A percentile compares a stretch with the other conserved stretches of the same genome.
Evolutionary conservation across 2,329 filamentous ascomycete species (phyloP).

Genomic region (Cyclaneusma minus): DNA sequence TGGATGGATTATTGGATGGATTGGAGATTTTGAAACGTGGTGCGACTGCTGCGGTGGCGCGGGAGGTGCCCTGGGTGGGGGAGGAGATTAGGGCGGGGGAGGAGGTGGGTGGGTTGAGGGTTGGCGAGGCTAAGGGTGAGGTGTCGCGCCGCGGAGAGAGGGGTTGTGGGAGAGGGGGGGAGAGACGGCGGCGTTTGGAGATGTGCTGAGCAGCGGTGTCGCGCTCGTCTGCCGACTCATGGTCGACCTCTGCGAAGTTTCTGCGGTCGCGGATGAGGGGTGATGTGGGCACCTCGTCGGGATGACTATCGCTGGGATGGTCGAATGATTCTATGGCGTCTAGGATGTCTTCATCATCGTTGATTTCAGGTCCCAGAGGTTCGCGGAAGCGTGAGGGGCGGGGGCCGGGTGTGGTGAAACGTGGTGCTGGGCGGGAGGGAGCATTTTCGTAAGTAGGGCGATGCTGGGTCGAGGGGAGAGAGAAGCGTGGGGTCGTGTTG

Average conservation of each 20-base stretch:
- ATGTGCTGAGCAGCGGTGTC: slow-evolving; percentile 9
- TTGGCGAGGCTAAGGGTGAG: too few species aligned
- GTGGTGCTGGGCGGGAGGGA: not conserved
- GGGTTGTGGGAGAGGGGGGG: too few species aligned
- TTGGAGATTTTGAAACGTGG: too few species aligned
- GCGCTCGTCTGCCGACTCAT: slow-evolving; percentile 10
- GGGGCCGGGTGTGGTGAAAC: not conserved
- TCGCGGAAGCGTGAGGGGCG: not conserved
- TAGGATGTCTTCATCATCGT: slow-evolving; percentile 1
- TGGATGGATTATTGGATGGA: too few species aligned
- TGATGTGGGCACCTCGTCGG: too few species aligned
- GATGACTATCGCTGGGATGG: too few species aligned
- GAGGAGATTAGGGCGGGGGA: too few species aligned
- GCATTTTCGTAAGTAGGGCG: slow-evolving; percentile 1
- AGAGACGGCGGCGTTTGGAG: slow-evolving; percentile 15
- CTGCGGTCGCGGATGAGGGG: slow-evolving; percentile 13
- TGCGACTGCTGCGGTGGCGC: too few species aligned
- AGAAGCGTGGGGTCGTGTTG: slow-evolving; percentile 19
- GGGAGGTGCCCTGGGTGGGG: too few species aligned
- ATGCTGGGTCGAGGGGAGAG: slow-evolving; percentile 14
- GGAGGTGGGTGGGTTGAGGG: too few species aligned
- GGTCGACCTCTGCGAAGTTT: slow-evolving; percentile 7
- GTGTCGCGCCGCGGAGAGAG: too few species aligned
- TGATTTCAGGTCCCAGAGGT: slow-evolving; percentile 1
- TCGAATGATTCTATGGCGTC: too few species aligned